phyloP scores from a whole-genome alignment of 169 alveolate genomes.

The Cryptosporidium sp. region DNA sequence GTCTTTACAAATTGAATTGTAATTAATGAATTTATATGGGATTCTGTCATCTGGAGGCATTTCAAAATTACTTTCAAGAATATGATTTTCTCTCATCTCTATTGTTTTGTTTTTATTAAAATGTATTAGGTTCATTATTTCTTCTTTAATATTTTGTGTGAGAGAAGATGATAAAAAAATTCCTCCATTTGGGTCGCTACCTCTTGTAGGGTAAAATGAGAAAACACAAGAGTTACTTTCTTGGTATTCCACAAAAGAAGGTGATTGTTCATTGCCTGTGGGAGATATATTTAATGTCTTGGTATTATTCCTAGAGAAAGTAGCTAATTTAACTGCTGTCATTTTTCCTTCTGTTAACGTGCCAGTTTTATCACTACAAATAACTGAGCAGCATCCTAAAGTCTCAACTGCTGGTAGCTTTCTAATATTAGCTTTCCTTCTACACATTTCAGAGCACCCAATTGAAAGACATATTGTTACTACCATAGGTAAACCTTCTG shows the following conservation, averaged over 20 bases:
- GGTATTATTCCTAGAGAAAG: conserved; percentile 83
- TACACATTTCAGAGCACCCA: conserved; percentile 95
- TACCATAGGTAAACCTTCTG: conserved; percentile 99
- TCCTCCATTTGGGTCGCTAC: conserved; percentile 91
- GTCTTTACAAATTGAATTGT: conserved; percentile 60
- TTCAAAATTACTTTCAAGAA: neutral
- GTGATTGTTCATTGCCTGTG: conserved; percentile 79
- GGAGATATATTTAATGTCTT: conserved; percentile 76
- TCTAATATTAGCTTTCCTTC: conserved; percentile 92
- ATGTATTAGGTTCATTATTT: conserved; percentile 26
- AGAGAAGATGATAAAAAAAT: conserved; percentile 83
- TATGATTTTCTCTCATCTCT: conserved; percentile 27
- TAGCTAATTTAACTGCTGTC: conserved; percentile 89
- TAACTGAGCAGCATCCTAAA: conserved; percentile 96
- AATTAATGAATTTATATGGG: conserved; percentile 29
- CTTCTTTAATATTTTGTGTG: conserved; percentile 65
- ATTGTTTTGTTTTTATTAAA: conserved; percentile 37
- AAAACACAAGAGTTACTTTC: conserved; percentile 78
- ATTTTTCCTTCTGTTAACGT: conserved; percentile 96
- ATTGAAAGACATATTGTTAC: conserved; percentile 95
- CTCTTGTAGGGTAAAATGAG: conserved; percentile 89
- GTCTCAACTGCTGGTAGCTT: conserved; percentile 97
- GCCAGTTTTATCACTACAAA: conserved; percentile 98
- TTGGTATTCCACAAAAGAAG: conserved; percentile 32
- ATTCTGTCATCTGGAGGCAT: neutral